These are phyloP conservation scores for Trametes cingulata DNA, from an alignment of 768 basidiomycete genomes.

Conservation along the genomic window DNA sequence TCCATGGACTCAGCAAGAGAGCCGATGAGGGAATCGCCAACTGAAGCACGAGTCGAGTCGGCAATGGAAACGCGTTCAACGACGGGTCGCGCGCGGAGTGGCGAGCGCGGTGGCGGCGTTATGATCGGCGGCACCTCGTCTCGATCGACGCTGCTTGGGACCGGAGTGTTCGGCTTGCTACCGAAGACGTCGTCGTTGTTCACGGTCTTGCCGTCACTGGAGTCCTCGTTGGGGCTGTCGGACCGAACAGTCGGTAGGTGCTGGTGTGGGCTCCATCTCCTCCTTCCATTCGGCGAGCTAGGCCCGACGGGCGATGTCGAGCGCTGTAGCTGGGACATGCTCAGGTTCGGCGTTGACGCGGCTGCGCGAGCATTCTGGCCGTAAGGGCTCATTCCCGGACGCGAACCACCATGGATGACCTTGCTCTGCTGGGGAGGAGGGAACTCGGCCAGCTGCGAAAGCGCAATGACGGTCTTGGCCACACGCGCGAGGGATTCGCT, in stretches of 20 bases:
- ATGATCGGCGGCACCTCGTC: slow-evolving; percentile 43
- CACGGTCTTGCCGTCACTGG: slow-evolving; percentile 32
- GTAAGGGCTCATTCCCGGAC: slow-evolving; percentile 21
- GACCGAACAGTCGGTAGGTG: slow-evolving; percentile 54
- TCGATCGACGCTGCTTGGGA: slow-evolving; percentile 32
- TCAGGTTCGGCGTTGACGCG: slow-evolving; percentile 65
- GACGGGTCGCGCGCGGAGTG: slow-evolving; percentile 45
- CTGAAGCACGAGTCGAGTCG: slow-evolving; percentile 31
- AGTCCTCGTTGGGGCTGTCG: slow-evolving; percentile 52
- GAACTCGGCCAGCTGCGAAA: slow-evolving; percentile 62
- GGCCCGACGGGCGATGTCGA: slow-evolving; percentile 38
- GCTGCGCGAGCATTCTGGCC: slow-evolving; percentile 48
- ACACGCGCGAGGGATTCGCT: slow-evolving; percentile 69
- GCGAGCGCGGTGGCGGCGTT: slow-evolving; percentile 50
- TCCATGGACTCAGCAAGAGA: slow-evolving; percentile 35
- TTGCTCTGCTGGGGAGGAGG: slow-evolving; percentile 49
- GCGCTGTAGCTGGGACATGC: slow-evolving; percentile 32
- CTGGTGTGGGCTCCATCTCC: slow-evolving; percentile 53
- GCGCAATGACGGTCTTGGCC: slow-evolving; percentile 68
- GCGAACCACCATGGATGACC: slow-evolving; percentile 41
- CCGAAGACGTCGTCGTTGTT: slow-evolving; percentile 28
- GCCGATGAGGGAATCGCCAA: slow-evolving; percentile 42
- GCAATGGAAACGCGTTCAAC: slow-evolving; percentile 29
- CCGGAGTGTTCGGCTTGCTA: slow-evolving; percentile 16
- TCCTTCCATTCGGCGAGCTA: slow-evolving; percentile 40